Conservation (phyloP, 1,284 basidiomycete species). For the Calocybe gambosa region DNA sequence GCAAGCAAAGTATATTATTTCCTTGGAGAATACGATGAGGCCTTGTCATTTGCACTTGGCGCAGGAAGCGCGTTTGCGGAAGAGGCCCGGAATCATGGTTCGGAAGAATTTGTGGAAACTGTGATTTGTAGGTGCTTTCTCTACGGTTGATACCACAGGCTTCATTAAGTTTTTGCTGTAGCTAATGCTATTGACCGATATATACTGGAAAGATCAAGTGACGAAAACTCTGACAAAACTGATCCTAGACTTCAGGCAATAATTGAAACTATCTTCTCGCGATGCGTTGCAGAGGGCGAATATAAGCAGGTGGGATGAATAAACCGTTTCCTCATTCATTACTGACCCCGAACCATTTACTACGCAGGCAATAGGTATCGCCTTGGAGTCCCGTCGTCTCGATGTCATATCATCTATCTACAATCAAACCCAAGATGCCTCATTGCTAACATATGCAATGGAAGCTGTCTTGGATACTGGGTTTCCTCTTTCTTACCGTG, state of each 20-base stretch:
- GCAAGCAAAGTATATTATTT: constrained; percentile 96
- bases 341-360: constrained; percentile 11
- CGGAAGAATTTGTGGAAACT: constrained; percentile 89
- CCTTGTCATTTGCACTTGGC: constrained; percentile 86
- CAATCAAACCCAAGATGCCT: constrained; percentile 64
- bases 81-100: constrained; percentile 55
- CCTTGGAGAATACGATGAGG: constrained; percentile 90
- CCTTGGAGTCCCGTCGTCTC: constrained; percentile 82
- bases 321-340: background rate
- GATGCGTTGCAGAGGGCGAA: constrained; percentile 82
- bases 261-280: constrained; percentile 81
- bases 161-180: constrained; percentile 26
- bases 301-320: constrained; percentile 71
- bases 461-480: constrained; percentile 82
- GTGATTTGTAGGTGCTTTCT: constrained; percentile 69
- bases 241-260: constrained; percentile 76
- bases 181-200: constrained; percentile 94
- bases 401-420: constrained; percentile 81
- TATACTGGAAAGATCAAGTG: constrained; percentile 54
- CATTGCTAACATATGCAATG: constrained; percentile 84
- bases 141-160: background rate
- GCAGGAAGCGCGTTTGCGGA: constrained; percentile 83
- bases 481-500: constrained; percentile 76
- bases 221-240: constrained; percentile 48
- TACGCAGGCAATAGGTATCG: constrained; percentile 83